phyloP scores from a whole-genome alignment of 192 early-diverging fungal species.

The Coemansia sp. region DNA sequence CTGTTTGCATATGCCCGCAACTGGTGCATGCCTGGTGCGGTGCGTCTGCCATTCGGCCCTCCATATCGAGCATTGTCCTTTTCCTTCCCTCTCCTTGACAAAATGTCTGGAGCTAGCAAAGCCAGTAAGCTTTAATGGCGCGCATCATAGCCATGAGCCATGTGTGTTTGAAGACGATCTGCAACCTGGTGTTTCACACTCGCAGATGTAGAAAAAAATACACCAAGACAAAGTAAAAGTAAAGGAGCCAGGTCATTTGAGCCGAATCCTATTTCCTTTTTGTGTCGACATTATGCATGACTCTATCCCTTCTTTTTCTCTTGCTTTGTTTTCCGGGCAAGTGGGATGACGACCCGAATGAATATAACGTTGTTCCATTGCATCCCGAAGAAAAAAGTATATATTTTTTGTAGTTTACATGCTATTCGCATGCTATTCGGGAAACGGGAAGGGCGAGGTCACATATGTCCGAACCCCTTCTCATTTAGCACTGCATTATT shows the following conservation, averaged over 20 bases:
- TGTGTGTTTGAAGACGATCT: background rate
- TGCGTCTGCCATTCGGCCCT: background rate
- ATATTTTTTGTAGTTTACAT: background rate
- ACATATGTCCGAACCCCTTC: conserved; percentile 3
- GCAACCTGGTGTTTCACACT: background rate
- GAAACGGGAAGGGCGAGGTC: conserved; percentile 2
- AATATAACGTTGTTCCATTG: background rate
- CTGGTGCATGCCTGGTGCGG: background rate
- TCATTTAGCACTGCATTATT: background rate
- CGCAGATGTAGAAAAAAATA: background rate
- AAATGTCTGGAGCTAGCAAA: too few species aligned
- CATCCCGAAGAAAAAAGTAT: too few species aligned
- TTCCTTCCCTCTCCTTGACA: background rate
- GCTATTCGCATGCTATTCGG: conserved; percentile 1
- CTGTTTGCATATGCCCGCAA: background rate
- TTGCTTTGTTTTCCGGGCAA: background rate
- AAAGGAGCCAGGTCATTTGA: background rate
- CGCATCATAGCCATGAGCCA: background rate
- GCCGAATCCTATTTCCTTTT: background rate
- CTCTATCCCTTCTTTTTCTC: background rate
- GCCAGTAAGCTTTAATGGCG: too few species aligned
- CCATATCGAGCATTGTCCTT: background rate
- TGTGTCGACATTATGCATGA: background rate
- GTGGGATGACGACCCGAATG: background rate
- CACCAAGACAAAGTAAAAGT: too few species aligned